Evolutionary conservation across 805 yeast genomes (phyloP), one percentile per base, ranked within the genome.

Genomic region (Teunomyces funiuensis): DNA sequence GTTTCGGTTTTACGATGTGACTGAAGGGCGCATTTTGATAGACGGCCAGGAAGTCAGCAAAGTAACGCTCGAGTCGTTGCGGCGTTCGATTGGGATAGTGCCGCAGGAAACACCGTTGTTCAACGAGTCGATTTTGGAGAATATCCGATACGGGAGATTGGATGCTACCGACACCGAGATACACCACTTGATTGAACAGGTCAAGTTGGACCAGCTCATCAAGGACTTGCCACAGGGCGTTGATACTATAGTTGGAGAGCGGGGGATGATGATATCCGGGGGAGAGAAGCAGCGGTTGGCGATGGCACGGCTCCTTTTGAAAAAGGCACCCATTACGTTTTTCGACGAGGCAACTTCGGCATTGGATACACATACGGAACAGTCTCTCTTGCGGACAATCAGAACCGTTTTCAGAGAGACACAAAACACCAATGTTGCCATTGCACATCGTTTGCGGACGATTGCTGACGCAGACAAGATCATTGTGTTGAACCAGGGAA

Each of bases 261-360:
- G 95, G 57, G 99, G 99, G n/a, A 76, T 93, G 76, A 93, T 93
- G 99, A 90, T 93, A 36, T 88, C 97, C 18, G 99, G 99, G n/a
- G 99, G 99, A 46, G 99, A 93, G 61, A 90, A 93, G 60, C 99
- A 93, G 65, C 71, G 99, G 47, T 71, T 93, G 31, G 98, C 99
- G 0, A 88, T 93, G 50, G 93, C 97, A 0, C 75, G 99, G 49
- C 78, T 93, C n/a, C 63, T 93, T 33, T 66, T 93, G 51, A 93
- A 93, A 62, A 74, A 80, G 48, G 80, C 97, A 0, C 91, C 93
- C 19, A 88, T 93, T 37, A 85, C 95, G 42, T 91, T 93, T 61
- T 90, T 93, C 52, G 99, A 93, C 58, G 99, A 93, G 58, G 98
- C 99, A 2, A 88, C 99, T 0, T 84, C 95, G 36, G 98, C 99